phyloP scores from a whole-genome alignment of 2,329 filamentous ascomycete genomes.

The Exophiala sp. region DNA sequence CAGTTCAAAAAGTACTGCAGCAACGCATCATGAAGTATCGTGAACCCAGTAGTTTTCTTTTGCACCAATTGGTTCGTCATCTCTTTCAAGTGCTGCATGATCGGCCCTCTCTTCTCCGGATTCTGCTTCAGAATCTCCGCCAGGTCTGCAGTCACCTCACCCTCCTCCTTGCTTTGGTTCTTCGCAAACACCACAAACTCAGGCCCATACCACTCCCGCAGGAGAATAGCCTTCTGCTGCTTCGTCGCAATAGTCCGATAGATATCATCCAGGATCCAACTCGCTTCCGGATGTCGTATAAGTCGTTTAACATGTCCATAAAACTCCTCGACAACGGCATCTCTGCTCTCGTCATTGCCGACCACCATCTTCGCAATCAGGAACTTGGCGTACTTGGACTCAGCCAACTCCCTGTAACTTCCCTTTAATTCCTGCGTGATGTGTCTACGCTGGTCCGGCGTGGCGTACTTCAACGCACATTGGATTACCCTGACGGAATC shows the following conservation, averaged over 20 bases:
- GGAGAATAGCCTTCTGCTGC: conserved; percentile 76
- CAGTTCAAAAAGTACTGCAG: conserved; percentile 88
- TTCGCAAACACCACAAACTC: conserved; percentile 82
- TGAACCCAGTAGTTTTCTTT: conserved; percentile 96
- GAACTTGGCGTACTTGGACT: conserved; percentile 97
- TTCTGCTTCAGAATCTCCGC: conserved; percentile 68
- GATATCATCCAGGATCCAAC: conserved; percentile 96
- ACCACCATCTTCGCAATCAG: conserved; percentile 91
- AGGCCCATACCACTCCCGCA: conserved; percentile 94
- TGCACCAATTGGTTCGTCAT: conserved; percentile 91
- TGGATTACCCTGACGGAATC: conserved; percentile 96
- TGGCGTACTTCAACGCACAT: conserved; percentile 94
- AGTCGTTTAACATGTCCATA: conserved; percentile 88
- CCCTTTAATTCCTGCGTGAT: conserved; percentile 86
- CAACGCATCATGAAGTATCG: conserved; percentile 97
- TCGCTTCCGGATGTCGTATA: conserved; percentile 93
- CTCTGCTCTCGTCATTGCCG: conserved; percentile 86
- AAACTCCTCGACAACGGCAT: conserved; percentile 89
- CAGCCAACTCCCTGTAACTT: conserved; percentile 77
- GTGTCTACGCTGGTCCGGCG: conserved; percentile 73
- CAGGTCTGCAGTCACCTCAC: conserved; percentile 58
- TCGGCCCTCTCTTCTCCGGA: conserved; percentile 80
- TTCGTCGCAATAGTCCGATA: conserved; percentile 84
- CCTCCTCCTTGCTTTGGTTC: conserved; percentile 36
- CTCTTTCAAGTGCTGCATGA: conserved; percentile 79